Evolutionary conservation across 2,329 filamentous ascomycete genomes (phyloP).

Genomic region (Zalaria obscura): DNA sequence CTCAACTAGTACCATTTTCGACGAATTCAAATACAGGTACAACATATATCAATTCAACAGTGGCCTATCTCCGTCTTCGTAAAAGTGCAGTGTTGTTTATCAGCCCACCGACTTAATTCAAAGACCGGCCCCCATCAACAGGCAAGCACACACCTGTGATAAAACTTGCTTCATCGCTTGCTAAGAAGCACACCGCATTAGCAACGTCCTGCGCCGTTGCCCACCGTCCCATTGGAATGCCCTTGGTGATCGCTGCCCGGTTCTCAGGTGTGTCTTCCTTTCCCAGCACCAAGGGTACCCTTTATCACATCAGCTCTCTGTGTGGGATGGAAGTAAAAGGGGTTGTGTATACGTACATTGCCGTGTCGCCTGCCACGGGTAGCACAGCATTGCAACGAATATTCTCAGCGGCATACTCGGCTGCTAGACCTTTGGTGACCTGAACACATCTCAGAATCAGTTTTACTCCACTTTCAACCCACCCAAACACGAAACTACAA

Average conservation of each 20-base stretch:
- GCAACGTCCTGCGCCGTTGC: constrained; percentile 12
- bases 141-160: constrained; percentile 14
- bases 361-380: constrained; percentile 15
- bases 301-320: not conserved
- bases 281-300: constrained; percentile 10
- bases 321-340: not conserved
- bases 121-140: constrained; percentile 15
- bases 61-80: too few relatives aligned
- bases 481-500: not conserved
- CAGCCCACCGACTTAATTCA: constrained; percentile 6
- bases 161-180: constrained; percentile 15
- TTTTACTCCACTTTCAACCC: not conserved
- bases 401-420: constrained; percentile 12
- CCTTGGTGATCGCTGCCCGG: constrained; percentile 9
- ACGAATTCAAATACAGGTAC: too few relatives aligned
- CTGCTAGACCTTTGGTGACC: constrained; percentile 14
- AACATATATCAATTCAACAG: too few relatives aligned
- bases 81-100: too few relatives aligned
- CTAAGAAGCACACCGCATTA: constrained; percentile 13
- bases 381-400: constrained; percentile 14
- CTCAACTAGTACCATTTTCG: too few relatives aligned
- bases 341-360: constrained; percentile 7
- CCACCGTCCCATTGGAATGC: constrained; percentile 14
- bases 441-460: too few relatives aligned
- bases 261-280: constrained; percentile 10